Evolutionary conservation across 2,329 filamentous ascomycete species (phyloP), one percentile per base, ranked within the genome.

Genomic region (Scedosporium boydii): DNA sequence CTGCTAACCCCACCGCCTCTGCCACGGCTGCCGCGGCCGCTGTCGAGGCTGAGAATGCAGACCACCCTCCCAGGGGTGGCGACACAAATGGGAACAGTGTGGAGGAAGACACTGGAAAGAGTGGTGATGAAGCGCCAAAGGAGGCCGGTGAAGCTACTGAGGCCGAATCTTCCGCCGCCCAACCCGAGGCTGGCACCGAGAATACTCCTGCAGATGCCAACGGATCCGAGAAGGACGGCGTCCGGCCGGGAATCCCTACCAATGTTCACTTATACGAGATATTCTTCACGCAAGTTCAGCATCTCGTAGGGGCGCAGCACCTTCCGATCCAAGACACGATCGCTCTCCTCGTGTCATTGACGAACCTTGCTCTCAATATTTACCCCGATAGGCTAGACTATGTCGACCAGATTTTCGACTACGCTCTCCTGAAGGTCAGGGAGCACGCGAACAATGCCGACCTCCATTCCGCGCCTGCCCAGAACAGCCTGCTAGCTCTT

Each of bases 361-460:
- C 89, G 46, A 98, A 98, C 69, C 84, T 99, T 63, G 92, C 96
- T 9, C 82, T 99, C 65, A 98, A 96, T 73, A 96, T 98, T 67
- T 98, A 99, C 71, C 93, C 95, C 0, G 88, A 95, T 66, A 84
- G 89, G 63, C 80, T 98, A 66, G 93, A 98, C 77, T 98, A 97
- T 70, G 90, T 98, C 59, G 92, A 99, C 70, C 93, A 98, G 74
- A 89, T 98, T 58, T 80, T 99, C 46, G 87, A 90, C 62, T 98
- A 95, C 72, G 93, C 93, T 59, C 88, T 90, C 60, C 82, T 87
- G 69, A 96, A 98, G 75, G 91, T 93, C 44, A 82, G 86, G 60
- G 91, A 97, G 72, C 91, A 96, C 74, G 87, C 90, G 63, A 97
- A 96, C 74, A 96, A 93, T 68, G 88, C 95, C n/a, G 95, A 99